A percentile compares a stretch with the other conserved stretches of the same genome.
phyloP scores from a whole-genome alignment of 2,329 filamentous ascomycete species.

The Xylaria sp. region DNA sequence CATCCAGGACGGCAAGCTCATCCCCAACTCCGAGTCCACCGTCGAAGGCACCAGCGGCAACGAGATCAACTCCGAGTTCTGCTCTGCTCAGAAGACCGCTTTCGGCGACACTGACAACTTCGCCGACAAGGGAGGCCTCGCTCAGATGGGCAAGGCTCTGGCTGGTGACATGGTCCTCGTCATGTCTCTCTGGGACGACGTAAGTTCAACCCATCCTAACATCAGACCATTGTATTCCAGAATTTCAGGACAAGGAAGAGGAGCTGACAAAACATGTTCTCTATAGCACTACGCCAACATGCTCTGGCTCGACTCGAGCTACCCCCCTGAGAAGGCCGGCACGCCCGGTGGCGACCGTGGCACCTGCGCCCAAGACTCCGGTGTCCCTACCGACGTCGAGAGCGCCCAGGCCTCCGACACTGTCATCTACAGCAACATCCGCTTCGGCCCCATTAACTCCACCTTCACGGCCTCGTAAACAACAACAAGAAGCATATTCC shows the following conservation, averaged over 20 bases:
- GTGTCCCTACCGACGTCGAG: conserved; percentile 59
- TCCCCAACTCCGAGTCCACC: conserved; percentile 53
- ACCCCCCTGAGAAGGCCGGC: conserved; percentile 51
- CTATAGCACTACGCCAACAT: conserved; percentile 64
- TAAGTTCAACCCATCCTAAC: conserved; percentile 29
- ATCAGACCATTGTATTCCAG: not conserved
- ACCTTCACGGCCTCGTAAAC: conserved; percentile 50
- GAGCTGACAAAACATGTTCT: conserved; percentile 16
- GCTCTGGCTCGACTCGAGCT: conserved; percentile 70
- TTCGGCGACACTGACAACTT: conserved; percentile 66
- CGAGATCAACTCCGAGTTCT: conserved; percentile 64
- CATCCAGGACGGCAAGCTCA: conserved; percentile 65
- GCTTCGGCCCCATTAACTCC: conserved; percentile 58
- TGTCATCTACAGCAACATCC: conserved; percentile 62
- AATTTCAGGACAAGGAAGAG: not conserved
- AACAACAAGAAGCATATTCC: not conserved
- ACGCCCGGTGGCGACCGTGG: conserved; percentile 59
- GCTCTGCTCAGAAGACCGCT: conserved; percentile 62
- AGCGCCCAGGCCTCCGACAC: conserved; percentile 51
- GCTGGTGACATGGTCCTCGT: conserved; percentile 69
- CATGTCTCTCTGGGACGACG: conserved; percentile 69
- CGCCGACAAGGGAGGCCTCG: conserved; percentile 62
- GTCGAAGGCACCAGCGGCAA: conserved; percentile 48
- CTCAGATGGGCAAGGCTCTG: conserved; percentile 63
- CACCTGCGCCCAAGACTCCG: conserved; percentile 57